A percentile compares a stretch with the other conserved stretches of the same genome.
Conservation (phyloP, 306 rosid genomes). For the Pterocarpus santalinus region DNA sequence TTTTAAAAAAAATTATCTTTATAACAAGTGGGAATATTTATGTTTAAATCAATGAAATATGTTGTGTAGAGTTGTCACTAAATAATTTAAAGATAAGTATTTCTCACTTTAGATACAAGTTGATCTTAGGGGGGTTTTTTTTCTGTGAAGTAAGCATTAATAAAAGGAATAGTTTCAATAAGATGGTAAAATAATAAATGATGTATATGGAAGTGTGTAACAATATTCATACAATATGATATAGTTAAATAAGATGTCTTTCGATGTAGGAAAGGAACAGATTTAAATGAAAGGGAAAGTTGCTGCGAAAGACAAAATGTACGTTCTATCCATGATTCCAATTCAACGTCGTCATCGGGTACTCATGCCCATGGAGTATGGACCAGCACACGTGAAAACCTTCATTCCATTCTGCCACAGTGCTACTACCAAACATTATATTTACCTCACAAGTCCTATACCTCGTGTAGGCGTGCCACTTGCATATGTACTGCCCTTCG, state of each 20-base stretch:
- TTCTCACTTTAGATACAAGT: no score
- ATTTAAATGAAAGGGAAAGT: conserved; percentile 24
- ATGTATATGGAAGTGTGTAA: not conserved
- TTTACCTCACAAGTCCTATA: not conserved
- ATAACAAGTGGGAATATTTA: no score
- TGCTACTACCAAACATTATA: conserved; percentile 23
- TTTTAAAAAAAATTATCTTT: no score
- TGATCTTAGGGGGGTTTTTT: no score
- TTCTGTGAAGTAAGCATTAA: no score
- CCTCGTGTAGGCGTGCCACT: not conserved
- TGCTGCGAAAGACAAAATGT: not conserved
- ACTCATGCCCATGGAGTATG: conserved; percentile 15
- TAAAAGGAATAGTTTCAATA: not conserved
- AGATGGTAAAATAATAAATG: not conserved
- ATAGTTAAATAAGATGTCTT: not conserved
- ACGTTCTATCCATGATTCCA: conserved; percentile 5
- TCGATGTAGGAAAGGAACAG: not conserved
- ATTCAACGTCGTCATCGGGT: conserved; percentile 3
- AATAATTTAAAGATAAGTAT: no score
- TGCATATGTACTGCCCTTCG: not conserved
- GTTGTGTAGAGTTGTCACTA: no score
- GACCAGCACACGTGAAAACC: conserved; percentile 56
- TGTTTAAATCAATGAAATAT: no score
- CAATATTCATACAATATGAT: not conserved
- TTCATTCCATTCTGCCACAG: conserved; percentile 28